A percentile compares a stretch with the other conserved stretches of the same genome.
Conservation (phyloP, 768 basidiomycete species). For the Lactarius deliciosus region DNA sequence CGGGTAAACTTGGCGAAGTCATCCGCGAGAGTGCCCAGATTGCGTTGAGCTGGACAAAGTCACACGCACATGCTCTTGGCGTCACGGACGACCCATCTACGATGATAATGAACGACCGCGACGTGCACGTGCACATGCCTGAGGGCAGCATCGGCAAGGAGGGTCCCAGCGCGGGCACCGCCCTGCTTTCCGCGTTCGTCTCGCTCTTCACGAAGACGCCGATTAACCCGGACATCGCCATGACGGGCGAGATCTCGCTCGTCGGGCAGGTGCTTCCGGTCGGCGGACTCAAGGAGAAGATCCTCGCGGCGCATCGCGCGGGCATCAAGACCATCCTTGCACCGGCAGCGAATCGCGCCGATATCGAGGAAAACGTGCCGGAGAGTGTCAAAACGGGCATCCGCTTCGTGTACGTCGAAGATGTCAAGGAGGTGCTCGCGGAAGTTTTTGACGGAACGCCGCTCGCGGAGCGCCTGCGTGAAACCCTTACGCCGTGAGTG, state of each 20-base stretch:
- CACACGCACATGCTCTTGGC: constrained; percentile 85
- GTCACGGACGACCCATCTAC: constrained; percentile 72
- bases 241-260: constrained; percentile 98
- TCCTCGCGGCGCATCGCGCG: constrained; percentile 93
- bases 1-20: constrained; percentile 97
- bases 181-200: constrained; percentile 88
- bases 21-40: constrained; percentile 97
- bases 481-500: constrained; percentile 42
- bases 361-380: constrained; percentile 97
- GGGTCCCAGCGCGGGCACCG: constrained; percentile 95
- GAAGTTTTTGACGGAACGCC: constrained; percentile 77
- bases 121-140: constrained; percentile 97
- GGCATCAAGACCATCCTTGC: constrained; percentile 92
- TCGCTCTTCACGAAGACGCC: constrained; percentile 84
- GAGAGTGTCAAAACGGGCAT: constrained; percentile 95
- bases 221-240: constrained; percentile 88
- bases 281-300: constrained; percentile 95
- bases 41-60: constrained; percentile 88
- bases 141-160: constrained; percentile 93
- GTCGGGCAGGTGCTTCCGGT: constrained; percentile 96
- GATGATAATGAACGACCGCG: constrained; percentile 79
- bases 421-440: constrained; percentile 83
- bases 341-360: constrained; percentile 84
- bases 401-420: constrained; percentile 92
- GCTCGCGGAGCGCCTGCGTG: constrained; percentile 64